A percentile compares a stretch with the other conserved stretches of the same genome.
Evolutionary conservation across 331 rosid genomes (phyloP).

Genomic region (Arachis monticola): DNA sequence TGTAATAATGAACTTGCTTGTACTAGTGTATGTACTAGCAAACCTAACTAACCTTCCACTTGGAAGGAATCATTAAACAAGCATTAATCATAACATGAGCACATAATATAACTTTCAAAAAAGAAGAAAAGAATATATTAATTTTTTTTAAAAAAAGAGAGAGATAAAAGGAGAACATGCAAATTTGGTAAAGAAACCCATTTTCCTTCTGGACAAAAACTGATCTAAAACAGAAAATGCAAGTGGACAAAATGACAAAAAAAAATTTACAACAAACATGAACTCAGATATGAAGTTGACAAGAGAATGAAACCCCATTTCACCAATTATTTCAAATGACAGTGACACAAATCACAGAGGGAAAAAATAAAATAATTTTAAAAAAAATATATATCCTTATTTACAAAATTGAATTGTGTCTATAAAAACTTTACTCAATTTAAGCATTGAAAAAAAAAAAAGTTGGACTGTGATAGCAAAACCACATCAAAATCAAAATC

Average conservation of each 20-base stretch:
- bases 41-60: conserved; percentile 31
- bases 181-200: background rate
- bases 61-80: conserved; percentile 7
- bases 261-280: conserved; percentile 29
- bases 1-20: background rate
- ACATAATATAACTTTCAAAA: background rate
- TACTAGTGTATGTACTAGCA: conserved; percentile 16
- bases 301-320: conserved; percentile 4
- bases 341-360: conserved; percentile 5
- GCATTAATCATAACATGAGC: conserved; percentile 11
- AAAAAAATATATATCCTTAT: too few species aligned
- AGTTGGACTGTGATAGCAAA: too few species aligned
- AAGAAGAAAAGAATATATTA: too few species aligned
- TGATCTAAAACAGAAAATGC: conserved; percentile 18
- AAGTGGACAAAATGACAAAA: conserved; percentile 23
- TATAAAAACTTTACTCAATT: too few species aligned
- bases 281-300: conserved; percentile 26
- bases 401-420: too few species aligned
- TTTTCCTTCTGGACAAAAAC: conserved; percentile 13
- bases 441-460: too few species aligned
- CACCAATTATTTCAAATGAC: background rate
- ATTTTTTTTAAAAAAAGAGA: background rate
- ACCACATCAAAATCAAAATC: too few species aligned
- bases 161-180: background rate
- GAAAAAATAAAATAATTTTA: too few species aligned